Evolutionary conservation across 2,329 filamentous ascomycete species (phyloP), one percentile per base, ranked within the genome.

Genomic region (Diaporthe ilicicola): DNA sequence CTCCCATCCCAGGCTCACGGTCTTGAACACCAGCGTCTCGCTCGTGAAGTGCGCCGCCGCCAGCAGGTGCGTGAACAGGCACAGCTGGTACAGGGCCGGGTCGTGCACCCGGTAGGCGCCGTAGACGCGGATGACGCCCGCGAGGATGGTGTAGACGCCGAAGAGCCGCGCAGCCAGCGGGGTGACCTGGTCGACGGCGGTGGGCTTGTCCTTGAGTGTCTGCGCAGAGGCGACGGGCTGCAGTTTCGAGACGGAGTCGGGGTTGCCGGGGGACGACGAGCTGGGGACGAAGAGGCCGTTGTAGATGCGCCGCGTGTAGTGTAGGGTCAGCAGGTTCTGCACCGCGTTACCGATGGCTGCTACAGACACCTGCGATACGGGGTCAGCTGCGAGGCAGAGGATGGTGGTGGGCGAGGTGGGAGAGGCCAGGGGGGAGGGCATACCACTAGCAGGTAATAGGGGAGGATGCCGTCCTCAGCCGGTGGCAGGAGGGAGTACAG

Each of bases 301-400:
- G 86, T 98, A 99, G 78, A 98, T 89, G 80, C 94, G 92, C n/a
- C 91, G 90, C 9, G 94, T 94, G 83, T 93, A 97, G 80, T 91
- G 87, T 4, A 95, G 87, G 22, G 94, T 97, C 44, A 85, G 78
- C 83, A 97, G 97, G 79, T 93, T 90, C 85, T 98, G 95, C 56
- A 97, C 80, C 44, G 91, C 92, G 86, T 99, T 99, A 77, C 90
- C 92, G 71, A 96, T 86, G 37, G 95, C 94, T 70, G 97, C 88
- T 70, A 94, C 79, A 70, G 94, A 94, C 79, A 97, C 88, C 95
- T 98, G 74, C 32, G 61, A 4, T 15, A 7, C 17, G 34, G 10
- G 42, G 50, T 69, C 8, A 55, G 39, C n/a, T 50, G 46, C 62
- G 55, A 29, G 42, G 9, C 13, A n/a, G 12, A n/a, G 29, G 9